Conservation (phyloP, 2,329 filamentous ascomycete genomes). For the Ustulina deusta region DNA sequence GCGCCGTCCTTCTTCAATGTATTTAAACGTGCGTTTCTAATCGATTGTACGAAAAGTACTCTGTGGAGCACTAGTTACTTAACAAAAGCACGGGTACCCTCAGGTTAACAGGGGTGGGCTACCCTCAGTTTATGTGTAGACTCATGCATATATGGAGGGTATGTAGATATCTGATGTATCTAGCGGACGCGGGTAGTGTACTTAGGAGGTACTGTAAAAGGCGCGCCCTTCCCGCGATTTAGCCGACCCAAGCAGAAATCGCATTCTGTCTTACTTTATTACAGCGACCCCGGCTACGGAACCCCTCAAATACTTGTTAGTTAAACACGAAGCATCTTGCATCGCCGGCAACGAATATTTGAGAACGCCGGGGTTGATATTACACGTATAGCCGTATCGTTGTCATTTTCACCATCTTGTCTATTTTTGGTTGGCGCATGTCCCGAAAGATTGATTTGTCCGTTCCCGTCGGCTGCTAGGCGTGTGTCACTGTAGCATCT, state of each 20-base stretch:
- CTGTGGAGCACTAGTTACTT: too few species aligned
- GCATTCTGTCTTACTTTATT: background rate
- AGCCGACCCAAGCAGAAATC: background rate
- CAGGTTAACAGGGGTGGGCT: too few species aligned
- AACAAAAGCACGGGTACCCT: too few species aligned
- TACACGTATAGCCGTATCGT: background rate
- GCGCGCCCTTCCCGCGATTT: slow-evolving; percentile 10
- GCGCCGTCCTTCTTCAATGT: too few species aligned
- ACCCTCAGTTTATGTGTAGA: too few species aligned
- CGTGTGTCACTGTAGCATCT: slow-evolving; percentile 26
- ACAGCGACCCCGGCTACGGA: slow-evolving; percentile 23
- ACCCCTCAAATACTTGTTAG: slow-evolving; percentile 16
- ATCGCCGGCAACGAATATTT: slow-evolving; percentile 33
- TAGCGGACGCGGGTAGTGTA: too few species aligned
- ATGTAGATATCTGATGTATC: background rate
- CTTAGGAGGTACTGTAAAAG: too few species aligned
- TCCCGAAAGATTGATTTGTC: background rate
- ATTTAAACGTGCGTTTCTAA: too few species aligned
- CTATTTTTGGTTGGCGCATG: slow-evolving; percentile 3
- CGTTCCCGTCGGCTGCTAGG: slow-evolving; percentile 10
- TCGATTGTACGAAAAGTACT: too few species aligned
- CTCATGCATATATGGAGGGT: background rate
- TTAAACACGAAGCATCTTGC: slow-evolving; percentile 15
- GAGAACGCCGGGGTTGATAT: slow-evolving; percentile 24
- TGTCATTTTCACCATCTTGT: background rate